Evolutionary conservation across 208 protist genomes (phyloP).

Genomic region (Histomonas meleagridis): DNA sequence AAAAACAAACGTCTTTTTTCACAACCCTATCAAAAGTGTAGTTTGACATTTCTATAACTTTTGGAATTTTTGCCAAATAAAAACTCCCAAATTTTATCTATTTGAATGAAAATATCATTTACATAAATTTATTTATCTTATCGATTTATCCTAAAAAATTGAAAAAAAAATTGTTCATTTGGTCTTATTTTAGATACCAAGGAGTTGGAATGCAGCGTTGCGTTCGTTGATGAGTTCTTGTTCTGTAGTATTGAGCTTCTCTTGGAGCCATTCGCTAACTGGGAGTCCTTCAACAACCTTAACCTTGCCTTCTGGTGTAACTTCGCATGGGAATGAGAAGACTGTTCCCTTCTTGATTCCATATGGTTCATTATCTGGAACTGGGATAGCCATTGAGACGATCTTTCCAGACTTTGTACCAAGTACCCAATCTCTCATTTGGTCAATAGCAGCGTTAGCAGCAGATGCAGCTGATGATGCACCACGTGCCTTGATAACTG

Average conservation of each 20-base stretch:
- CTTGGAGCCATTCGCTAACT: conserved; percentile 45
- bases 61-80: too few species aligned
- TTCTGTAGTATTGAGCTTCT: conserved; percentile 49
- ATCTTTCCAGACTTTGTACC: conserved; percentile 51
- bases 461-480: conserved; percentile 77
- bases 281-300: conserved; percentile 61
- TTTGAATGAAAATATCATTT: too few species aligned
- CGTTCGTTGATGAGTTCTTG: conserved; percentile 49
- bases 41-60: too few species aligned
- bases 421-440: conserved; percentile 59
- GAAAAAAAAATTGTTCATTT: too few species aligned
- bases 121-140: too few species aligned
- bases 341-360: conserved; percentile 68
- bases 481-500: conserved; percentile 68
- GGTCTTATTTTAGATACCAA: neutral
- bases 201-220: conserved; percentile 38
- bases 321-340: conserved; percentile 77
- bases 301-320: conserved; percentile 61
- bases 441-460: conserved; percentile 61
- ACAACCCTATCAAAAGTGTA: too few species aligned
- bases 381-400: conserved; percentile 74
- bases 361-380: conserved; percentile 69
- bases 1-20: too few species aligned
- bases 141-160: too few species aligned
- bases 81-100: too few species aligned